Evolutionary conservation across 2,329 filamentous ascomycete species (phyloP).

Genomic region (Ophiostoma quercus): DNA sequence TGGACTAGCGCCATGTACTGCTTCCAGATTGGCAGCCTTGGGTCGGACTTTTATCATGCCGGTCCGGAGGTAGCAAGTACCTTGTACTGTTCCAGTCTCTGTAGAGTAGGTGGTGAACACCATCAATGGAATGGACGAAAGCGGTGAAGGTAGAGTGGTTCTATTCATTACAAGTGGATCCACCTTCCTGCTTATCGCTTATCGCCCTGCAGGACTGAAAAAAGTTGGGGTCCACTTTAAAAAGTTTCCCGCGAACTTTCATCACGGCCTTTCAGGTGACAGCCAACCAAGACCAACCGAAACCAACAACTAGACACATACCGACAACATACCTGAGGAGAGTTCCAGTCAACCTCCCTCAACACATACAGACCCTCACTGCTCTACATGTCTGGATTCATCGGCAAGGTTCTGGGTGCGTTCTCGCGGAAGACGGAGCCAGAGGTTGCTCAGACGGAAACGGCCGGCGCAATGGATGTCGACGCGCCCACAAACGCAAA

Average conservation of each 20-base stretch:
- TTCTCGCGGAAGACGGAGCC: conserved; percentile 14
- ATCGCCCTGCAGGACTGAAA: conserved; percentile 9
- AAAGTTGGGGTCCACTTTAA: conserved; percentile 22
- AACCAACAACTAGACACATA: neutral
- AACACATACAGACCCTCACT: neutral
- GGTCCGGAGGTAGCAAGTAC: neutral
- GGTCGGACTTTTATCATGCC: conserved; percentile 17
- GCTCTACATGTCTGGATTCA: conserved; percentile 20
- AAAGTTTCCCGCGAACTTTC: conserved; percentile 16
- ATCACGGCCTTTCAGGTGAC: neutral
- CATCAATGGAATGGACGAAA: neutral
- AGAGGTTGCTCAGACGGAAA: neutral
- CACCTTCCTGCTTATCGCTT: conserved; percentile 18
- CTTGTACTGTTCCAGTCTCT: neutral
- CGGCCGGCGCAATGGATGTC: conserved; percentile 11
- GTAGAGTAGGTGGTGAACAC: neutral
- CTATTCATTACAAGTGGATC: neutral
- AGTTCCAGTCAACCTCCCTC: neutral
- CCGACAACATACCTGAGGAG: neutral
- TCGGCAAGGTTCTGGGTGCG: conserved; percentile 23
- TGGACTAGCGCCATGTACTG: conserved; percentile 17
- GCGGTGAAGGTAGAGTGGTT: neutral
- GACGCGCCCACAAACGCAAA: conserved; percentile 31
- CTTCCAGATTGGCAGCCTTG: conserved; percentile 19
- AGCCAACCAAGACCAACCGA: no score